Conservation (phyloP, 139 green algal species). For the Spirogloea muscicola region DNA sequence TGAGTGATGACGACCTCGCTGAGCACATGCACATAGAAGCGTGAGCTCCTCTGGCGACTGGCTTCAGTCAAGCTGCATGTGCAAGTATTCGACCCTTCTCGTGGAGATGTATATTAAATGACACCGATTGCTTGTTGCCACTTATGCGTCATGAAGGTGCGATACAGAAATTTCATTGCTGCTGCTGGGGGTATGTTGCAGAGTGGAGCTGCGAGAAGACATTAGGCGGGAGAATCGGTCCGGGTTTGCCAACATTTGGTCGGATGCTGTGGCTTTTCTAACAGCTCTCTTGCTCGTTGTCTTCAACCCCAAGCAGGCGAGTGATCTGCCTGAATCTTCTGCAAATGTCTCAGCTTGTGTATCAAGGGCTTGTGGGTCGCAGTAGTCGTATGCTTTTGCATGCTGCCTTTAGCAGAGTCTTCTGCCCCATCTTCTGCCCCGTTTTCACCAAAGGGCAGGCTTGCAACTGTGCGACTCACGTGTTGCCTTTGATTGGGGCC, state of each 20-base stretch:
- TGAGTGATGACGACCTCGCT: conserved; percentile 28
- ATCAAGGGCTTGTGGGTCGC: too few species aligned
- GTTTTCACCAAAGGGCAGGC: too few species aligned
- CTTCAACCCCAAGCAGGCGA: conserved; percentile 25
- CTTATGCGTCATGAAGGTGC: background rate
- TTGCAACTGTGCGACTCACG: too few species aligned
- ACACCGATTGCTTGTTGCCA: background rate
- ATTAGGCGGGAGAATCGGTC: conserved; percentile 22
- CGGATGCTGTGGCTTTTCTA: conserved; percentile 14
- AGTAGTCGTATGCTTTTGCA: too few species aligned
- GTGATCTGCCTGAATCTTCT: too few species aligned
- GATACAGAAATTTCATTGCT: background rate
- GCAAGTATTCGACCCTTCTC: background rate
- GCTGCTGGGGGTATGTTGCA: conserved; percentile 6
- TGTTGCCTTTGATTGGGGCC: too few species aligned
- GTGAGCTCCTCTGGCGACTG: conserved; percentile 8
- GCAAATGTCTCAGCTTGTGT: too few species aligned
- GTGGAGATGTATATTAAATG: background rate
- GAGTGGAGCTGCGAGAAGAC: conserved; percentile 28
- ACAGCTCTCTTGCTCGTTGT: conserved; percentile 10
- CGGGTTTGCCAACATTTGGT: conserved; percentile 32
- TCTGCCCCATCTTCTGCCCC: too few species aligned
- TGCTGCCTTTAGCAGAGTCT: too few species aligned
- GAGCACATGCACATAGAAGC: conserved; percentile 43
- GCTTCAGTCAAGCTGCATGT: background rate